Conservation (phyloP, 2,329 filamentous ascomycete genomes). For the Fonsecaea pugnacius region DNA sequence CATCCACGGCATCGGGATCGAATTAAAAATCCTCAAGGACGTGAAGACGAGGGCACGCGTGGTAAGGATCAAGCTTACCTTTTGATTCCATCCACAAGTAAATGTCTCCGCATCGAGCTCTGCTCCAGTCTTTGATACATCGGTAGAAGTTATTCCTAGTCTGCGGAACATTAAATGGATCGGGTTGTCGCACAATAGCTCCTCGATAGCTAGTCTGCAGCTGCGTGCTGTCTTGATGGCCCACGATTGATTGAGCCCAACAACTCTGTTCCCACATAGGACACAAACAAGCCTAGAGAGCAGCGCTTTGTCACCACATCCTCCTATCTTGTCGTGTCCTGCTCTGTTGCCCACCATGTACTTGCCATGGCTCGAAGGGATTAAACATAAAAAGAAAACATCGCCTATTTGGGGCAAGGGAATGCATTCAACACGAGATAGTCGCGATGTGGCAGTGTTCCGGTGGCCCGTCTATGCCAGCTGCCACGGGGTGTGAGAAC, state of each 20-base stretch:
- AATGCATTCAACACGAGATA: conserved; percentile 5
- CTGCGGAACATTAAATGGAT: conserved; percentile 24
- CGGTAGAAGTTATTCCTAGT: conserved; percentile 11
- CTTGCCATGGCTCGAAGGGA: not conserved
- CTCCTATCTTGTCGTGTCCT: conserved; percentile 6
- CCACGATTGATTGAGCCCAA: conserved; percentile 9
- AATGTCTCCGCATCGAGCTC: not conserved
- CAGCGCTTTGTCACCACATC: conserved; percentile 7
- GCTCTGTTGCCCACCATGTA: conserved; percentile 2
- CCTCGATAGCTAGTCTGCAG: conserved; percentile 7
- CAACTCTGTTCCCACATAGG: conserved; percentile 21
- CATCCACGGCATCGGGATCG: conserved; percentile 18
- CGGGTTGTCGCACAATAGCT: conserved; percentile 23
- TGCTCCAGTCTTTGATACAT: conserved; percentile 5
- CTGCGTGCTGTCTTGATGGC: not conserved
- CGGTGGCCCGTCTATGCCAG: conserved; percentile 13
- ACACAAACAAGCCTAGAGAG: conserved; percentile 20
- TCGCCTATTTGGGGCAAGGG: conserved; percentile 14
- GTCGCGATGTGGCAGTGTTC: conserved; percentile 18
- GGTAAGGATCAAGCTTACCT: conserved; percentile 14
- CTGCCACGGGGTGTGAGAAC: conserved; percentile 9
- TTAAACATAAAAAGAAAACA: not conserved
- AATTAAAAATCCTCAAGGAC: conserved; percentile 11
- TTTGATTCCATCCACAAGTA: not conserved
- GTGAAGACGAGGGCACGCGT: conserved; percentile 4